These are phyloP conservation scores for Amaranthus hypochondriacus DNA, from an alignment of 148 eudicot genomes.

Conservation along the genomic window DNA sequence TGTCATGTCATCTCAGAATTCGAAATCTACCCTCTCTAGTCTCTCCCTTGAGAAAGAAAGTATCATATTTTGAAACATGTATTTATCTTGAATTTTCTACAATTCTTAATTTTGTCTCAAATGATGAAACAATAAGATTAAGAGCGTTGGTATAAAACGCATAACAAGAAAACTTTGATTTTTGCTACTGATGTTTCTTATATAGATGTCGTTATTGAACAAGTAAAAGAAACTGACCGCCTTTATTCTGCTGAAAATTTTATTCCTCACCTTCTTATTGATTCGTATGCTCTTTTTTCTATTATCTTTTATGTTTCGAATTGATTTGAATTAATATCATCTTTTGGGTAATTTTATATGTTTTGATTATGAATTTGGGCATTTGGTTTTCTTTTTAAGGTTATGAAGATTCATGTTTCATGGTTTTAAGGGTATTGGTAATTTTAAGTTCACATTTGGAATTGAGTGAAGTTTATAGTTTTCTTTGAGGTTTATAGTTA, in stretches of 20 bases:
- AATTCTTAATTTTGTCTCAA: constrained; percentile 19
- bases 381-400: too few species aligned
- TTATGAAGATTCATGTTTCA: too few species aligned
- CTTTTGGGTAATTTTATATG: background rate
- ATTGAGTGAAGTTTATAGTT: background rate
- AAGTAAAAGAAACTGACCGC: constrained; percentile 76
- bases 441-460: too few species aligned
- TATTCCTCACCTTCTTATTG: constrained; percentile 45
- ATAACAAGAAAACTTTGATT: constrained; percentile 61
- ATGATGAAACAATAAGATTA: constrained; percentile 66
- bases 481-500: background rate
- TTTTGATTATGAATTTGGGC: background rate
- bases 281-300: constrained; percentile 37
- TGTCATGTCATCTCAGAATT: too few species aligned
- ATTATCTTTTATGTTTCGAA: background rate
- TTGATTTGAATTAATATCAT: background rate
- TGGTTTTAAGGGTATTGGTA: too few species aligned
- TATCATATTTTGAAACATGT: too few species aligned
- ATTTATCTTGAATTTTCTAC: too few species aligned
- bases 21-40: too few species aligned
- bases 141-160: constrained; percentile 43
- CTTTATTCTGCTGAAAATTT: constrained; percentile 48
- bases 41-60: too few species aligned
- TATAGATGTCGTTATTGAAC: constrained; percentile 80
- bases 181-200: constrained; percentile 82